Evolutionary conservation across 345 rosid species (phyloP), one percentile per base, ranked within the genome.

Genomic region (Crucihimalaya himalaica): DNA sequence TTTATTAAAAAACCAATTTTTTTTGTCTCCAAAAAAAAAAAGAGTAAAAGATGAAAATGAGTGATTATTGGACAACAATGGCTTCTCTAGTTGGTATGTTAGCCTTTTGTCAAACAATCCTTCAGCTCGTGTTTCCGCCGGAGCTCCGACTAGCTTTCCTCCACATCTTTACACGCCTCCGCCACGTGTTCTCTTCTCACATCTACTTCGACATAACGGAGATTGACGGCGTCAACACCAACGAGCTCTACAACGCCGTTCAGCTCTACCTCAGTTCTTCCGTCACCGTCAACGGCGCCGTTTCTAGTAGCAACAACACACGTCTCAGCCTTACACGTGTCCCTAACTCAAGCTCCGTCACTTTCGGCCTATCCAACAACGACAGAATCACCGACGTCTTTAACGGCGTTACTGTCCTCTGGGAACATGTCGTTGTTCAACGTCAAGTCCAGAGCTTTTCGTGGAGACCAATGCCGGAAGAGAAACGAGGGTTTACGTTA

Each of bases 221-320:
- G 81, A 91, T 89, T 71, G 95, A 94, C 76, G 98, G 97, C 51
- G 96, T 94, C 63, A 94, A 94, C 85, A 91, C 98, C 84, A 91
- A 94, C 84, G 96, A 94, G 78, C 98, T 94, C 78, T 94, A 94
- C 83, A 84, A 80, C 91, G 98, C 98, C 20, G 91, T 89, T 75
- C 97, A 91, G 78, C 93, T 94, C 54, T 94, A 94, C 82, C 82
- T 94, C 2, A 86, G 94, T 84, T 84, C 91, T 69, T 85, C 87
- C n/a, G 84, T 86, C 52, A 87, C 94, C 50, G 35, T 55, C 4
- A 65, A 81, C 82, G 80, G 82, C 58, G 88, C 87, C 5, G 70
- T 52, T 0, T 61, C 67, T 0, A 25, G 42, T 43, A 25, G 66
- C 32, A 52, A 4, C 65, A 76, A 54, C 61, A 87, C 84, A 79